These are phyloP conservation scores for Oligophagozyma castellii DNA, from an alignment of 1,139 yeast species.

Conservation along the genomic window DNA sequence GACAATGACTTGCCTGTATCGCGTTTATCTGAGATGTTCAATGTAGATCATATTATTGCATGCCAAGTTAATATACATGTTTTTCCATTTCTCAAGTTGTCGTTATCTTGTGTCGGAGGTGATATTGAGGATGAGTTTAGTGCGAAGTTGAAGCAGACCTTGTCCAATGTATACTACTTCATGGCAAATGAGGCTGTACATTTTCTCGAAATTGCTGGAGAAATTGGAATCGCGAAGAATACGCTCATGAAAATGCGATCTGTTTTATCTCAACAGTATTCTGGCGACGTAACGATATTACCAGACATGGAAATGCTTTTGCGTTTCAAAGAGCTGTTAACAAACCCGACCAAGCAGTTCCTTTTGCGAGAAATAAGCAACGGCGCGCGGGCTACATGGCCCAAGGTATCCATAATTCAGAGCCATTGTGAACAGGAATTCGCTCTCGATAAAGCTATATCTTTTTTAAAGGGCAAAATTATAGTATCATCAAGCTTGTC, in stretches of 20 bases:
- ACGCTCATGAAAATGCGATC: slow-evolving; percentile 60
- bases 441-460: slow-evolving; percentile 69
- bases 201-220: slow-evolving; percentile 55
- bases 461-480: slow-evolving; percentile 50
- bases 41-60: slow-evolving; percentile 91
- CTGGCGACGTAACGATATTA: slow-evolving; percentile 85
- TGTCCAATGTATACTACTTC: slow-evolving; percentile 47
- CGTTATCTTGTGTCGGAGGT: slow-evolving; percentile 58
- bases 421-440: slow-evolving; percentile 87
- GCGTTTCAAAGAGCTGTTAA: slow-evolving; percentile 51
- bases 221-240: slow-evolving; percentile 63
- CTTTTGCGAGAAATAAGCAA: slow-evolving; percentile 56
- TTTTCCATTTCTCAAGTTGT: slow-evolving; percentile 64
- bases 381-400: slow-evolving; percentile 93
- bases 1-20: slow-evolving; percentile 88
- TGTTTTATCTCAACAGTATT: slow-evolving; percentile 69
- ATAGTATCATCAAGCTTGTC: slow-evolving; percentile 28
- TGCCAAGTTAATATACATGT: slow-evolving; percentile 97
- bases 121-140: slow-evolving; percentile 48
- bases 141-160: slow-evolving; percentile 38
- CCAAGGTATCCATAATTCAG: slow-evolving; percentile 65
- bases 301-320: slow-evolving; percentile 50
- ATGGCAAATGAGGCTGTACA: slow-evolving; percentile 64
- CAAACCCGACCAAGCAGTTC: slow-evolving; percentile 71
- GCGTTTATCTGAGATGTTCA: slow-evolving; percentile 86